Evolutionary conservation across 768 basidiomycete genomes (phyloP).

Genomic region (Sporobolomyces roseus): DNA sequence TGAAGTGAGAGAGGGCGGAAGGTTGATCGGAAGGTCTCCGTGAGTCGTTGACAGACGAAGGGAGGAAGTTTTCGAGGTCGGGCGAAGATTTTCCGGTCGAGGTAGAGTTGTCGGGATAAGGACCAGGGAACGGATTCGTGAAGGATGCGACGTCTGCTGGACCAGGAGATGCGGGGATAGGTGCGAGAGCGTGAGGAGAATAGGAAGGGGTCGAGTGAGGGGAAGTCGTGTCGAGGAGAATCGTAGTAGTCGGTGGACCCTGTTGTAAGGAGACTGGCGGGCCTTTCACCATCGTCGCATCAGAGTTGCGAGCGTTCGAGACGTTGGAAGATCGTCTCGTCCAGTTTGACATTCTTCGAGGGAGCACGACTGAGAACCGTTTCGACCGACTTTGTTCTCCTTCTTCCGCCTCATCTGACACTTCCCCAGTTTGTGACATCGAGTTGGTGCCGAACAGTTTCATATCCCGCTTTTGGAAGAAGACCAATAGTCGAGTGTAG

Average conservation of each 20-base stretch:
- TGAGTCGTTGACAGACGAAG: neutral
- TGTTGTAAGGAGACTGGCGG: neutral
- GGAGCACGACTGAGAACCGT: constrained; percentile 15
- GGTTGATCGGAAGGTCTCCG: constrained; percentile 8
- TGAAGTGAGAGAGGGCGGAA: constrained; percentile 1
- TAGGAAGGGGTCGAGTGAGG: neutral
- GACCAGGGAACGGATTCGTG: neutral
- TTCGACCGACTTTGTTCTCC: neutral
- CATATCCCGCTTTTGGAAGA: constrained; percentile 31
- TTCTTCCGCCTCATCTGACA: neutral
- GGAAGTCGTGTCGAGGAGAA: neutral
- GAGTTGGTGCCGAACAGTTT: constrained; percentile 14
- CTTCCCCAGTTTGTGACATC: constrained; percentile 18
- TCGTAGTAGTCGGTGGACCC: neutral
- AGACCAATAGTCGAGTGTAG: constrained; percentile 31
- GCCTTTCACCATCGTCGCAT: neutral
- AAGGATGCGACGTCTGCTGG: too few relatives aligned
- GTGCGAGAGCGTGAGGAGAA: constrained; percentile 4
- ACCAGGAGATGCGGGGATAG: too few relatives aligned
- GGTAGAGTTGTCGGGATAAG: neutral
- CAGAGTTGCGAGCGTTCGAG: constrained; percentile 8
- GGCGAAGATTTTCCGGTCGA: neutral
- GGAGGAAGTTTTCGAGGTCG: constrained; percentile 3
- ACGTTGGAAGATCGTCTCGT: constrained; percentile 4
- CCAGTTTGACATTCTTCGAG: constrained; percentile 11